These are phyloP conservation scores for Leccinum subtestaceum DNA, from an alignment of 768 basidiomycete species.

Conservation along the genomic window DNA sequence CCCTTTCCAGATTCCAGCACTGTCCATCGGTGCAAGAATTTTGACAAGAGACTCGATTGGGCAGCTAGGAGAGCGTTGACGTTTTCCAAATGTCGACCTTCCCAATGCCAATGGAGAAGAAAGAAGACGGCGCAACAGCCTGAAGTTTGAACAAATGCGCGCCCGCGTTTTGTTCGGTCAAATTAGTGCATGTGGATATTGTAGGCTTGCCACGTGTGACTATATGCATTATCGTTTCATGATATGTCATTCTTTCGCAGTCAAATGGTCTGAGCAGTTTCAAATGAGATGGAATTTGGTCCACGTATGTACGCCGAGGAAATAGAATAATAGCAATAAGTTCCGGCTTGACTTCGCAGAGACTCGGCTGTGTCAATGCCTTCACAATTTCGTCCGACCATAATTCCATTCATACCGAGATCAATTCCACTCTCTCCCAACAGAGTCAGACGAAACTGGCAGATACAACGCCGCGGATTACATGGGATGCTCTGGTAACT, in stretches of 20 bases:
- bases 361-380: not conserved
- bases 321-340: too few species aligned
- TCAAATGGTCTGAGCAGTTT: too few species aligned
- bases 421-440: not conserved
- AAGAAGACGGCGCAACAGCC: not conserved
- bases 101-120: not conserved
- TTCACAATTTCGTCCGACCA: not conserved
- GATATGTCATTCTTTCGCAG: too few species aligned
- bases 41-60: constrained; percentile 84
- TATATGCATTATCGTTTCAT: too few species aligned
- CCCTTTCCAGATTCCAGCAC: not conserved
- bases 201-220: too few species aligned
- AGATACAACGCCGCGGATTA: not conserved
- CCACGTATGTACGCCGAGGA: too few species aligned
- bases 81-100: not conserved
- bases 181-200: too few species aligned
- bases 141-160: not conserved
- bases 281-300: too few species aligned
- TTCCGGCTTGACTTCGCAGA: not conserved
- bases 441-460: not conserved
- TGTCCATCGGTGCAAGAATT: constrained; percentile 55
- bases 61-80: constrained; percentile 24
- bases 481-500: not conserved
- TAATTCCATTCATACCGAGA: not conserved
- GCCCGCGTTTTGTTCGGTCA: too few species aligned